Evolutionary conservation across 2,329 filamentous ascomycete genomes (phyloP), one percentile per base, ranked within the genome.

Genomic region (Pseudogymnoascus pannorum): DNA sequence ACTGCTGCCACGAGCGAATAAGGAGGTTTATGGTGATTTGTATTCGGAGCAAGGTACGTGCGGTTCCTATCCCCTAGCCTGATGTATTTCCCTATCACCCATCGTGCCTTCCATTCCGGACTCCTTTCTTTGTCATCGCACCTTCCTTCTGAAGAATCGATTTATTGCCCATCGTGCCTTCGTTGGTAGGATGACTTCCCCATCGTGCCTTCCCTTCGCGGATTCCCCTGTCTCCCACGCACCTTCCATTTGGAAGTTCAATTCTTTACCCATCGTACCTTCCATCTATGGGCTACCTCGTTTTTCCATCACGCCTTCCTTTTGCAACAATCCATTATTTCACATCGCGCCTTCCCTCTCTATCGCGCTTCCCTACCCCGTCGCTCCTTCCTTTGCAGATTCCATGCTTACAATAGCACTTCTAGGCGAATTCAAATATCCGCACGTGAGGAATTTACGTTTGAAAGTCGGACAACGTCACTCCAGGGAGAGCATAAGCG

Each of bases 401-500:
- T 2, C 42, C 42, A 26, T n/a, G 42, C 20, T 48, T 48, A 24
- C 7, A 48, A 48, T 14, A 24, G 2, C 42, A n/a, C 42, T 24
- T 4, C 14, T 14, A 48, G 42, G 20, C 12, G 12, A 48, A 24
- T 48, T 24, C 5, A 48, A 24, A 4, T 22, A n/a, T 26, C 42
- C 42, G 20, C 20, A 24, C 8, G 6, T 48, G 12, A 48, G 7
- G 12, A 9, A 20, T 48, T 48, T 26, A 48, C 20, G 42, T 48
- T 26, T 26, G 20, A 48, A 3, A 68, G 71, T 57, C 67, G 67
- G 51, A 64, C 67, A 64, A 64, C 66, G 36, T 72, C 68, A 57
- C 40, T 73, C 14, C 54, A 65, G 44, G 68, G 65, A 7, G 66
- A 72, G 26, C 72, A 75, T 42, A 73, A 72, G 58, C 26, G 57